Percentiles rank a stretch among this genome's conserved stretches.
These are phyloP conservation scores for Dionaea muscipula DNA, from an alignment of 179 eudicot genomes.

Conservation along the genomic window DNA sequence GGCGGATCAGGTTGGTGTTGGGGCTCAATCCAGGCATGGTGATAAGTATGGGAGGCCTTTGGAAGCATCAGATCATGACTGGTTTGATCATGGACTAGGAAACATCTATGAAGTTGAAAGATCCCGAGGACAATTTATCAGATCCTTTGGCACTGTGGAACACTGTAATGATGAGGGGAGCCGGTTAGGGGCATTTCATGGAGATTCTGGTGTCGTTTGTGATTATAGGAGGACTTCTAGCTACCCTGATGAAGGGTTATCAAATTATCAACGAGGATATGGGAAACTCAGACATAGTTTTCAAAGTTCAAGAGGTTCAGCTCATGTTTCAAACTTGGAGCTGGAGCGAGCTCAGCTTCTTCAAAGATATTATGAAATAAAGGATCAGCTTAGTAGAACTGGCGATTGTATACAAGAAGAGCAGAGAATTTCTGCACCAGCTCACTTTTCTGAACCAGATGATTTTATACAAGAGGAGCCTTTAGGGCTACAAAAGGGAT, in stretches of 20 bases:
- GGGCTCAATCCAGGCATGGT: slow-evolving; percentile 12
- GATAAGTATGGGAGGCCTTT: slow-evolving; percentile 16
- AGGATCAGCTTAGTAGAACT: slow-evolving; percentile 35
- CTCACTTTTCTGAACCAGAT: slow-evolving; percentile 15
- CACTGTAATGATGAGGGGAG: slow-evolving; percentile 16
- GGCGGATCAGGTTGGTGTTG: slow-evolving; percentile 15
- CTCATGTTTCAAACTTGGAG: slow-evolving; percentile 31
- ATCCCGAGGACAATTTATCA: slow-evolving; percentile 20
- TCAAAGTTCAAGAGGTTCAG: slow-evolving; percentile 21
- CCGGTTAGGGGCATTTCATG: slow-evolving; percentile 10
- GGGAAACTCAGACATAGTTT: slow-evolving; percentile 28
- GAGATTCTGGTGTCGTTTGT: slow-evolving; percentile 9
- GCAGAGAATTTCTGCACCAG: not conserved
- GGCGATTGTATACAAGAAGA: slow-evolving; percentile 24
- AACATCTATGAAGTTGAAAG: slow-evolving; percentile 18
- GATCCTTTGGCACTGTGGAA: slow-evolving; percentile 22
- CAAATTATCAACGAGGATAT: slow-evolving; percentile 24
- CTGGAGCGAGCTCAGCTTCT: slow-evolving; percentile 51
- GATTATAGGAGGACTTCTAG: slow-evolving; percentile 20
- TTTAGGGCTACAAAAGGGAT: slow-evolving; percentile 10
- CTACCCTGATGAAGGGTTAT: slow-evolving; percentile 34
- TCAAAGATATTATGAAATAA: slow-evolving; percentile 43
- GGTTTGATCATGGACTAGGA: slow-evolving; percentile 10
- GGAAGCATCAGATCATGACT: slow-evolving; percentile 13
- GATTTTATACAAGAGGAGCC: slow-evolving; percentile 25